Percentiles rank a stretch among this genome's conserved stretches.
Conservation (phyloP, 768 basidiomycete genomes). For the Boletus coccyginus region DNA sequence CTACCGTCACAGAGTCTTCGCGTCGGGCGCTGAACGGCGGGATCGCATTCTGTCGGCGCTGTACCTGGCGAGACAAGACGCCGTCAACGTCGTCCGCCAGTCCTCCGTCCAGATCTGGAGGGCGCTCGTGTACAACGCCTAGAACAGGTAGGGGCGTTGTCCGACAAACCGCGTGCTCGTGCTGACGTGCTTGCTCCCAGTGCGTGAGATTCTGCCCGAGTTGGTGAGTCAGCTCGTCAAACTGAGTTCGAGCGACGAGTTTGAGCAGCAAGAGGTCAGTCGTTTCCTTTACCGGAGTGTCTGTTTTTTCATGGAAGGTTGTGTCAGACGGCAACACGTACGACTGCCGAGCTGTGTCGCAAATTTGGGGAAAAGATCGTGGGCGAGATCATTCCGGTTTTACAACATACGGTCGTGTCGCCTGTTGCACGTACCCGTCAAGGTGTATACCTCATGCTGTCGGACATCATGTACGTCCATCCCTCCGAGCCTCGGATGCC, state of each 20-base stretch:
- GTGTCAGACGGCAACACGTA: conserved; percentile 78
- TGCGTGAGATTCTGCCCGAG: conserved; percentile 87
- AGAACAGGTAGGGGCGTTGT: conserved; percentile 61
- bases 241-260: conserved; percentile 73
- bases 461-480: conserved; percentile 76
- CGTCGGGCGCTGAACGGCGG: conserved; percentile 79
- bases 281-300: not conserved
- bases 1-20: conserved; percentile 69
- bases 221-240: conserved; percentile 75
- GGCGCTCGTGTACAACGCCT: conserved; percentile 92
- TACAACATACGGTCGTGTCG: conserved; percentile 65
- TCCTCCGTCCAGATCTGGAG: conserved; percentile 97
- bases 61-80: conserved; percentile 92
- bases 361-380: conserved; percentile 94
- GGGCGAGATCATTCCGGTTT: conserved; percentile 75
- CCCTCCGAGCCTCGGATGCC: not conserved
- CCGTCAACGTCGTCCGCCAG: conserved; percentile 84
- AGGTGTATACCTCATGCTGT: conserved; percentile 85
- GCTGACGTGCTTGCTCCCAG: conserved; percentile 36
- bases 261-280: conserved; percentile 86
- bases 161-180: not conserved
- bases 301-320: not conserved
- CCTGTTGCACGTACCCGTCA: conserved; percentile 64
- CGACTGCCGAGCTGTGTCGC: conserved; percentile 84
- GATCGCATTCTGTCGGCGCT: conserved; percentile 89